Percentiles rank a stretch among this genome's conserved stretches.
Conservation (phyloP, 805 yeast species). For the Candida dendrica region DNA sequence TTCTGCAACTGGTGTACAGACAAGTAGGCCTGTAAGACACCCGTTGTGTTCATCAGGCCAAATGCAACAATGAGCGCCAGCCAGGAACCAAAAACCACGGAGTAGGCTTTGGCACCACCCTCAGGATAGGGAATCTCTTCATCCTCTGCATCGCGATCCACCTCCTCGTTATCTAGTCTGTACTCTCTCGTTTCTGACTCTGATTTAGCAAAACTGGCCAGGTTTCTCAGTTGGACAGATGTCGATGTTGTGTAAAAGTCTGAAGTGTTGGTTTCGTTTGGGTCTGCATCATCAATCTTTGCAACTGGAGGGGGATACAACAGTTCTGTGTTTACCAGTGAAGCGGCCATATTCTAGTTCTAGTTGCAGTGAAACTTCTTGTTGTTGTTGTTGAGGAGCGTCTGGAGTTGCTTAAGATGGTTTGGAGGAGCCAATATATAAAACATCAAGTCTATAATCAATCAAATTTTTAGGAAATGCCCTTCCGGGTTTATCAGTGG, state of each 20-base stretch:
- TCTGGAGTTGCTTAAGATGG: no score
- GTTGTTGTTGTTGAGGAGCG: no score
- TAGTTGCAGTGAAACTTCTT: no score
- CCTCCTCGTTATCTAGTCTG: not conserved
- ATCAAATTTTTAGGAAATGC: no score
- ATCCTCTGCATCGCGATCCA: not conserved
- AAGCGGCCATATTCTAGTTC: no score
- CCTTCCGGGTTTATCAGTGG: no score
- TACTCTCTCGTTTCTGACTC: not conserved
- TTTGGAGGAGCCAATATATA: no score
- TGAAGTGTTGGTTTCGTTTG: not conserved
- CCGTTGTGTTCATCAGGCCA: constrained; percentile 61
- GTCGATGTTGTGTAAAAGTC: not conserved
- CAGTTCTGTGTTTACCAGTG: not conserved
- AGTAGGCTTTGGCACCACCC: constrained; percentile 35
- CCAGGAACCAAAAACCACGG: constrained; percentile 31
- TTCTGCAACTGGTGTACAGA: constrained; percentile 41
- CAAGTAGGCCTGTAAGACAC: constrained; percentile 62
- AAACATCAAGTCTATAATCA: no score
- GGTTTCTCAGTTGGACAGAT: not conserved
- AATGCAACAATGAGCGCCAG: constrained; percentile 50
- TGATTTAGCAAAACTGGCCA: not conserved
- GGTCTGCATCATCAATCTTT: not conserved
- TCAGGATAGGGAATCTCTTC: constrained; percentile 30
- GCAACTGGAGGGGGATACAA: not conserved